These are phyloP conservation scores for Daldinia sp. DNA, from an alignment of 2,329 filamentous ascomycete species.

Conservation along the genomic window DNA sequence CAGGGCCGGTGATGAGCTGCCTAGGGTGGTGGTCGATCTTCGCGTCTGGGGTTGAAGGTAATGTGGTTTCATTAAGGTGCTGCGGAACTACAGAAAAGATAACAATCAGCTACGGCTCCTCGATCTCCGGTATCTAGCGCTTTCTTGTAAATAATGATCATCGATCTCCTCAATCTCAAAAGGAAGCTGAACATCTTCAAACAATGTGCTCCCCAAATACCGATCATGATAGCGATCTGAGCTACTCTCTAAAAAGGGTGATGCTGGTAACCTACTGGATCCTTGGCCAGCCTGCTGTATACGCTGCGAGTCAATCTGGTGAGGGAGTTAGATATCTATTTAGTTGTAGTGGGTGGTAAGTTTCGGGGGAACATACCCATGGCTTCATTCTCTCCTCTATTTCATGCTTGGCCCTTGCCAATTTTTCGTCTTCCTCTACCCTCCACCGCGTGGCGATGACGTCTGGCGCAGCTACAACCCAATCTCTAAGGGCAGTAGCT, in stretches of 20 bases:
- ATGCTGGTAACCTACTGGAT: conserved; percentile 50
- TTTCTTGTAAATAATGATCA: conserved; percentile 41
- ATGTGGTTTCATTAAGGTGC: conserved; percentile 52
- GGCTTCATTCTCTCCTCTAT: conserved; percentile 60
- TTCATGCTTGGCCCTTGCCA: conserved; percentile 58
- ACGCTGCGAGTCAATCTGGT: conserved; percentile 50
- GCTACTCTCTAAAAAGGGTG: conserved; percentile 43
- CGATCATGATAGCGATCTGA: conserved; percentile 41
- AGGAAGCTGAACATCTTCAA: conserved; percentile 47
- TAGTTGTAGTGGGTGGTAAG: background rate
- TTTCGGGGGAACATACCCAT: conserved; percentile 51
- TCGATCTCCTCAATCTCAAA: conserved; percentile 53
- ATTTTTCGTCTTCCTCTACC: conserved; percentile 67
- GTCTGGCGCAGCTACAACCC: conserved; percentile 65
- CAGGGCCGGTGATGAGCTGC: conserved; percentile 48
- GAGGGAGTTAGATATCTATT: conserved; percentile 31
- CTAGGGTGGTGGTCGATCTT: conserved; percentile 47
- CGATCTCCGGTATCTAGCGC: conserved; percentile 31
- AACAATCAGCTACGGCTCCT: conserved; percentile 51
- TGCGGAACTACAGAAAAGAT: conserved; percentile 50
- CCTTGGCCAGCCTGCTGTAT: conserved; percentile 45
- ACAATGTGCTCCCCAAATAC: conserved; percentile 43
- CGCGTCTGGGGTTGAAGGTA: conserved; percentile 47
- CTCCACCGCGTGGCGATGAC: conserved; percentile 70
- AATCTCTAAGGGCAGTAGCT: conserved; percentile 62